Percentiles rank a stretch among this genome's conserved stretches.
Conservation (phyloP, 768 basidiomycete genomes). For the Trametes sanguinea region DNA sequence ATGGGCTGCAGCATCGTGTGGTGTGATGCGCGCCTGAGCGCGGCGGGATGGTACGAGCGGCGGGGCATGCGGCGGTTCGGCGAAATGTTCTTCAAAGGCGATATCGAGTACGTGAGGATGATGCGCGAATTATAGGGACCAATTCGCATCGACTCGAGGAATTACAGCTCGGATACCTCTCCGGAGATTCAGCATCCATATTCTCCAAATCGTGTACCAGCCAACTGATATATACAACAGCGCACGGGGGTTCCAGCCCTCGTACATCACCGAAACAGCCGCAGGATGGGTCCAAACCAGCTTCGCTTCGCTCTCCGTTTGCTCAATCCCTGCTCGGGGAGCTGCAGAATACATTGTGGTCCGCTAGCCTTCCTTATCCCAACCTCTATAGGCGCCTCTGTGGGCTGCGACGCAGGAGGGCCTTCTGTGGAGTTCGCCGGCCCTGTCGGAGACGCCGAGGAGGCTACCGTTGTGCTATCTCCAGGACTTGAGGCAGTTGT, state of each 20-base stretch:
- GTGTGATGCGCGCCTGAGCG: constrained; percentile 58
- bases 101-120: constrained; percentile 61
- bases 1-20: constrained; percentile 47
- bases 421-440: neutral
- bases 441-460: neutral
- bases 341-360: constrained; percentile 3
- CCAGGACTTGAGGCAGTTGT: neutral
- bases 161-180: no score
- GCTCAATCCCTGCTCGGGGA: neutral
- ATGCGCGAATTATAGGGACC: constrained; percentile 30
- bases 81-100: constrained; percentile 51
- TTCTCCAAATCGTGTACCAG: no score
- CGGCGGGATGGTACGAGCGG: constrained; percentile 51
- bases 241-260: neutral
- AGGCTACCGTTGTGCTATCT: no score
- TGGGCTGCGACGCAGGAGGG: neutral
- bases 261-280: neutral
- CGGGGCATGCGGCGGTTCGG: constrained; percentile 55
- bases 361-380: constrained; percentile 4
- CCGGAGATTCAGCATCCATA: no score
- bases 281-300: neutral
- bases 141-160: no score
- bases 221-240: no score
- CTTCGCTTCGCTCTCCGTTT: constrained; percentile 1
- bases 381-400: neutral